Conservation (phyloP, 73 alveolate genomes). For the Stentor roeselii region DNA sequence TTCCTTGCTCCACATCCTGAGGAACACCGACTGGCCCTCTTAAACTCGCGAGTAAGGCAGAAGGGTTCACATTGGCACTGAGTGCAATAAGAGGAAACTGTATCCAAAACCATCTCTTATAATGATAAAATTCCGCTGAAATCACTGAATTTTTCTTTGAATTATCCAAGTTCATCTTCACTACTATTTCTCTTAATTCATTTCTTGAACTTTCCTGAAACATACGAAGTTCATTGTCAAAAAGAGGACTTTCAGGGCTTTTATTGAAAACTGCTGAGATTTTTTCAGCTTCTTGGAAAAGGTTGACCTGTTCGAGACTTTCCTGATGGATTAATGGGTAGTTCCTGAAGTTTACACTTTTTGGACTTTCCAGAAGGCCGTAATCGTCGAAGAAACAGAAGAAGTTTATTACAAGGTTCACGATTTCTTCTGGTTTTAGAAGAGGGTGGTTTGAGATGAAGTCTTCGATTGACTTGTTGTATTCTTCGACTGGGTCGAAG, state of each 20-base stretch:
- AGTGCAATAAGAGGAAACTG: conserved; percentile 38
- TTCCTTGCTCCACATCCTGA: neutral
- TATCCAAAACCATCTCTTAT: conserved; percentile 63
- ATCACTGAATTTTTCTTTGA: conserved; percentile 27
- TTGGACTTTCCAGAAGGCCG: conserved; percentile 46
- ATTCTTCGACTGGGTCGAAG: conserved; percentile 61
- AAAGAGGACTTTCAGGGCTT: conserved; percentile 22
- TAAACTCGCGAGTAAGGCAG: neutral
- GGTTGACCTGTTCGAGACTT: conserved; percentile 37
- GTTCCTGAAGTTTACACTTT: conserved; percentile 40
- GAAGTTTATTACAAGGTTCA: conserved; percentile 40
- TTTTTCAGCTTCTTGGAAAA: conserved; percentile 41
- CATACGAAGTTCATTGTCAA: conserved; percentile 35
- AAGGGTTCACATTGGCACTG: neutral
- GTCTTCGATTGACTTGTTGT: conserved; percentile 52
- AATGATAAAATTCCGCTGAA: conserved; percentile 35
- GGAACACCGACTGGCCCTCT: neutral
- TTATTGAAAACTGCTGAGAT: conserved; percentile 15
- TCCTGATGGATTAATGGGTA: conserved; percentile 40
- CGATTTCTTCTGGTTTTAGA: conserved; percentile 33
- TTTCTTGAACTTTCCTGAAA: conserved; percentile 38
- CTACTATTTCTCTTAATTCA: conserved; percentile 30
- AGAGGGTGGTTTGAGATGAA: conserved; percentile 46
- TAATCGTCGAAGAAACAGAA: conserved; percentile 50
- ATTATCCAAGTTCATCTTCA: conserved; percentile 11